These are phyloP conservation scores for Neonectria hederae DNA, from an alignment of 2,329 filamentous ascomycete species.

Conservation along the genomic window DNA sequence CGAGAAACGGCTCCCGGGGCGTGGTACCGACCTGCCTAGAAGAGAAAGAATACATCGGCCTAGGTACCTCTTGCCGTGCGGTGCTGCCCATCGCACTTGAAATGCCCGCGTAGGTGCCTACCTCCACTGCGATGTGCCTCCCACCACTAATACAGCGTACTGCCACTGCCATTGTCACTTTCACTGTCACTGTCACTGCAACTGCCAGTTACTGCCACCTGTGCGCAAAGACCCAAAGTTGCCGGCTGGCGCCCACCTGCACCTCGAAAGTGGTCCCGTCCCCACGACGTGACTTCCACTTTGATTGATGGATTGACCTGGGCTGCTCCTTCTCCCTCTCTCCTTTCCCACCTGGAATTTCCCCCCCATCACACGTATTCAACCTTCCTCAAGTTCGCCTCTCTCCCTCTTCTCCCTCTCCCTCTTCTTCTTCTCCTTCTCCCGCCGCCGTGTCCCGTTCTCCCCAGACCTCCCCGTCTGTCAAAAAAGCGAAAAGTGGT, in stretches of 20 bases:
- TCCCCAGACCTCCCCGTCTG: slow-evolving; percentile 34
- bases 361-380: slow-evolving; percentile 40
- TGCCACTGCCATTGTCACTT: neutral
- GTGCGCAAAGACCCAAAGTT: slow-evolving; percentile 29
- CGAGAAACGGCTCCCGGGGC: slow-evolving; percentile 12
- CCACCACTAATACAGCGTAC: neutral
- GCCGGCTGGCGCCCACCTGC: slow-evolving; percentile 36
- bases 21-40: slow-evolving; percentile 25
- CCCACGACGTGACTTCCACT: slow-evolving; percentile 41
- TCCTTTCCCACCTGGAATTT: slow-evolving; percentile 43
- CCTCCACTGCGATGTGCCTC: neutral
- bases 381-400: slow-evolving; percentile 36
- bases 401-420: slow-evolving; percentile 10
- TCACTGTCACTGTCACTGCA: neutral
- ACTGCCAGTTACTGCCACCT: slow-evolving; percentile 18
- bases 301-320: slow-evolving; percentile 39
- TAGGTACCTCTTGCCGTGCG: slow-evolving; percentile 5
- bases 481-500: slow-evolving; percentile 28
- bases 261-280: slow-evolving; percentile 28
- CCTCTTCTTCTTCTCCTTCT: slow-evolving; percentile 22
- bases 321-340: slow-evolving; percentile 36
- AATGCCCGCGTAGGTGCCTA: neutral
- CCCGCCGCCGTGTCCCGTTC: slow-evolving; percentile 28
- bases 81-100: neutral
- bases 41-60: slow-evolving; percentile 14